Evolutionary conservation across 257 asterid genomes (phyloP), one percentile per base, ranked within the genome.

Genomic region (Nemophila menziesii): DNA sequence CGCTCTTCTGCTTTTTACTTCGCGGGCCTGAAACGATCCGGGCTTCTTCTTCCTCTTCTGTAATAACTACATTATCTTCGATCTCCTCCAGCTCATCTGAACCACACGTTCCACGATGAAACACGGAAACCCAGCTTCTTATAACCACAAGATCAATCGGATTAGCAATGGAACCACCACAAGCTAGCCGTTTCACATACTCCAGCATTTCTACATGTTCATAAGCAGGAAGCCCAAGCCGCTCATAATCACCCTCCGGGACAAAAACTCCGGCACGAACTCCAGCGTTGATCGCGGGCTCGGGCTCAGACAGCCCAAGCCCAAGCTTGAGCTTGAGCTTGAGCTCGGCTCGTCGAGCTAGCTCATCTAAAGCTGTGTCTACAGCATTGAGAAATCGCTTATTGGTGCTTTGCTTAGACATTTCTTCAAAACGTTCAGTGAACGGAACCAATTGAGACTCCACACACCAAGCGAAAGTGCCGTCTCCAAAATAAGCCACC

Each of bases 81-180:
- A n/a, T n/a, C n/a, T 62, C 77, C 21, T 22, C 24, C 7, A 75
- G 53, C 57, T 76, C 58, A 8, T 19, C 23, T 43, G 19, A 10
- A 10, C 76, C 77, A 46, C 63, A 62, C 43, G 52, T 74, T 2
- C 58, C 53, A 12, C 68, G 67, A 53, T 61, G 68, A 38, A 73
- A 80, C 14, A 92, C 84, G 54, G 94, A 75, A 5, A 84, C 46
- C 66, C 68, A 63, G n/a, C 87, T 62, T 43, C 58, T 76, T 68
- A 80, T 39, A 44, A 69, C 50, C 0, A 66, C 59, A 61, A 70
- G 54, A 43, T 80, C 87, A 24, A 84, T 54, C 36, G 46, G 22
- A 55, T 58, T 61, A 20, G 55, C 68, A 46, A 61, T 39, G 40
- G 63, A 50, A 39, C 20, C 58, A 20, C 17, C 40, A 33, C 20